These are phyloP conservation scores for Musa beccarii DNA, from an alignment of 176 grass and related monocot species.

Conservation along the genomic window DNA sequence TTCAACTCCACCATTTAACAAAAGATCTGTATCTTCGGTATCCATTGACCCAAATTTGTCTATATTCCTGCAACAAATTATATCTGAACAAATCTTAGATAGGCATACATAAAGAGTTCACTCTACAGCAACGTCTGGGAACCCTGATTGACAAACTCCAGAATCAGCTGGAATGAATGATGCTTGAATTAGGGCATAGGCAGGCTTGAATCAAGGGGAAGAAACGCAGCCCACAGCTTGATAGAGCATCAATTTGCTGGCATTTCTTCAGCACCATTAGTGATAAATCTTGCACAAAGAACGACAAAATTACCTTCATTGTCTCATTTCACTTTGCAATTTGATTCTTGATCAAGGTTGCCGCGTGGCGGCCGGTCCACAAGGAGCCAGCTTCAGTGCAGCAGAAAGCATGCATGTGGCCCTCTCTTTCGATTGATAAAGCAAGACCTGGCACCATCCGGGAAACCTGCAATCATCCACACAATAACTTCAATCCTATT, in stretches of 20 bases:
- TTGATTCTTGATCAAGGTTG: conserved; percentile 33
- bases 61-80: neutral
- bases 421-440: conserved; percentile 65
- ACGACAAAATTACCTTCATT: neutral
- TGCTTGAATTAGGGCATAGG: neutral
- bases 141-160: neutral
- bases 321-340: neutral
- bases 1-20: too few species aligned
- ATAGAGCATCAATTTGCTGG: neutral
- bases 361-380: neutral
- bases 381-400: conserved; percentile 60
- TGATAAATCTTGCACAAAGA: neutral
- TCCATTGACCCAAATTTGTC: too few species aligned
- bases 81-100: neutral
- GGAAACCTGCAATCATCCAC: neutral
- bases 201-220: neutral
- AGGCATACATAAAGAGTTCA: too few species aligned
- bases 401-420: conserved; percentile 64
- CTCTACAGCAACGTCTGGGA: too few species aligned
- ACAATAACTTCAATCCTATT: neutral
- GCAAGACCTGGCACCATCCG: conserved; percentile 34
- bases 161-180: neutral
- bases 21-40: too few species aligned
- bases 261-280: neutral
- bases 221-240: neutral